A percentile compares a stretch with the other conserved stretches of the same genome.
These are phyloP conservation scores for Citrus hindsii DNA, from an alignment of 345 rosid species.

Conservation along the genomic window DNA sequence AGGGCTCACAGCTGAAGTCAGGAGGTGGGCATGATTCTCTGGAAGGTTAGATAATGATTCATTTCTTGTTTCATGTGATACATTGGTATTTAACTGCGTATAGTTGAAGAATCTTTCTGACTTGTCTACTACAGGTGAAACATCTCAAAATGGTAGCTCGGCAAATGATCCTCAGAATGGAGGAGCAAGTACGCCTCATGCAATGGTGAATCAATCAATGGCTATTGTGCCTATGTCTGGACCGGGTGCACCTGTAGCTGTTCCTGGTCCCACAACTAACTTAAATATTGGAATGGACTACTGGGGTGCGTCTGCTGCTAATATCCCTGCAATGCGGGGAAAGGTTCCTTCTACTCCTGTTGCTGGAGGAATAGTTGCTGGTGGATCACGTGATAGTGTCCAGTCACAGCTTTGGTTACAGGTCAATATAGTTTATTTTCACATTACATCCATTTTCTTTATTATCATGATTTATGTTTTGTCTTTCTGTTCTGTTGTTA, in stretches of 20 bases:
- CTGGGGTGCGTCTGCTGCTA: constrained; percentile 80
- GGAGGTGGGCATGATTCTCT: constrained; percentile 71
- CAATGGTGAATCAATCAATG: constrained; percentile 49
- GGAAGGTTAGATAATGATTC: constrained; percentile 49
- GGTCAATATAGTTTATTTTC: constrained; percentile 30
- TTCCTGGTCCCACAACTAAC: constrained; percentile 87
- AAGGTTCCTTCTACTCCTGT: constrained; percentile 70
- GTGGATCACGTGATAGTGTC: constrained; percentile 63
- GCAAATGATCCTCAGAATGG: constrained; percentile 66
- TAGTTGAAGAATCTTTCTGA: constrained; percentile 17
- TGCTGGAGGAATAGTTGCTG: constrained; percentile 57
- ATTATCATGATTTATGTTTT: not conserved
- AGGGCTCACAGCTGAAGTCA: constrained; percentile 74
- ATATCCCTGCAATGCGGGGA: constrained; percentile 61
- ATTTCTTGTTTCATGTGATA: not conserved
- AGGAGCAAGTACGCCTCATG: constrained; percentile 43
- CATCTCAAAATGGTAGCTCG: constrained; percentile 77
- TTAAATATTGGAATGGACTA: constrained; percentile 98
- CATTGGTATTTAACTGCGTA: not conserved
- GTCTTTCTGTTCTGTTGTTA: not conserved
- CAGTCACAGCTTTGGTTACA: constrained; percentile 89
- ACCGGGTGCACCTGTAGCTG: constrained; percentile 45
- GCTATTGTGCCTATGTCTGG: constrained; percentile 60
- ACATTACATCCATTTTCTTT: not conserved
- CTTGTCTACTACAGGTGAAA: constrained; percentile 41